phyloP scores from a whole-genome alignment of 2,329 filamentous ascomycete genomes.

The Aspergillus viridinutans region DNA sequence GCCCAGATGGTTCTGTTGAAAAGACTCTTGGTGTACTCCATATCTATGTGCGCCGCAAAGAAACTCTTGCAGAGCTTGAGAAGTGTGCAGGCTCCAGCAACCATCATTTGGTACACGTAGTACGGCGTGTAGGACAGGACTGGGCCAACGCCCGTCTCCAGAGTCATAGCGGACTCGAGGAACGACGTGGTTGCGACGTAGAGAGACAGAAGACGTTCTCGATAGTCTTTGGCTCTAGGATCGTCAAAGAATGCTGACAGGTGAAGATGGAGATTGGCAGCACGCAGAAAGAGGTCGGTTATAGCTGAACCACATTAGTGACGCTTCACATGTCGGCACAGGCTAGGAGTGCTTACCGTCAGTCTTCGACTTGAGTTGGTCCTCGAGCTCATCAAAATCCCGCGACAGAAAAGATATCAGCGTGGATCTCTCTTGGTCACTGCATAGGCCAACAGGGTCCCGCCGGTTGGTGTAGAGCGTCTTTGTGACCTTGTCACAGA shows the following conservation, averaged over 20 bases:
- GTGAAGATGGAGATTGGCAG: conserved; percentile 45
- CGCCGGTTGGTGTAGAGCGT: conserved; percentile 54
- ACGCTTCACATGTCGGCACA: neutral
- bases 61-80: conserved; percentile 65
- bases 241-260: conserved; percentile 50
- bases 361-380: conserved; percentile 43
- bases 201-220: conserved; percentile 41
- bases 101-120: conserved; percentile 65
- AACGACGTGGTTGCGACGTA: conserved; percentile 46
- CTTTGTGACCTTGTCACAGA: conserved; percentile 55
- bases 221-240: conserved; percentile 43
- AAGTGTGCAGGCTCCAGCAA: conserved; percentile 60
- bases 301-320: conserved; percentile 30
- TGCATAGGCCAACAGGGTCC: conserved; percentile 50
- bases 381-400: conserved; percentile 50
- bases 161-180: conserved; percentile 44
- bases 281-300: conserved; percentile 45
- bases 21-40: conserved; percentile 52
- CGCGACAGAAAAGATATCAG: conserved; percentile 43
- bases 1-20: conserved; percentile 58
- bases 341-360: conserved; percentile 28
- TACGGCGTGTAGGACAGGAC: conserved; percentile 53
- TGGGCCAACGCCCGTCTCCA: conserved; percentile 43
- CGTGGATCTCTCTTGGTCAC: conserved; percentile 41
- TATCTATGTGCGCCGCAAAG: conserved; percentile 55